phyloP scores from a whole-genome alignment of 345 rosid genomes.

The Cardamine chenopodiifolia region DNA sequence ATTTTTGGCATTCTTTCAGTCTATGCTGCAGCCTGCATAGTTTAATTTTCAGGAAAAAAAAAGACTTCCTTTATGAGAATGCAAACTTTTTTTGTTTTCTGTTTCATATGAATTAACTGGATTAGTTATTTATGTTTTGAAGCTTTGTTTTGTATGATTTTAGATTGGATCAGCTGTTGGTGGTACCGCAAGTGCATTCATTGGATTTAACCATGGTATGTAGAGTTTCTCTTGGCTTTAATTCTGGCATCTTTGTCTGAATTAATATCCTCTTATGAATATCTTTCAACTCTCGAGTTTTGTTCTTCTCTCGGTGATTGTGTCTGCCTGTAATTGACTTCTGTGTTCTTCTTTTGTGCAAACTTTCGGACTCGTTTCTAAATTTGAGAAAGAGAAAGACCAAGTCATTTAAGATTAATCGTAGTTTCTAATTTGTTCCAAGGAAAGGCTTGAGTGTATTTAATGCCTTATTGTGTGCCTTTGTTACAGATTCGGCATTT shows the following conservation, averaged over 20 bases:
- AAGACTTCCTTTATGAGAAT: neutral
- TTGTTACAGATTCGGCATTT: neutral
- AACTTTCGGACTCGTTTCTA: neutral
- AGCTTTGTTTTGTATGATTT: constrained; percentile 2
- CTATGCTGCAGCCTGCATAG: neutral
- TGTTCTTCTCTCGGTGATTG: constrained; percentile 6
- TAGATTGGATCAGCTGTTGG: constrained; percentile 97
- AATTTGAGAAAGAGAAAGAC: neutral
- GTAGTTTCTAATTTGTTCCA: neutral
- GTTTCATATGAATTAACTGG: neutral
- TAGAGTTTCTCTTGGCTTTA: neutral
- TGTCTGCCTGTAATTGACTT: constrained; percentile 5
- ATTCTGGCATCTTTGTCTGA: neutral
- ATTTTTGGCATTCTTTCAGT: neutral
- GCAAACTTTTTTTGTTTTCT: neutral
- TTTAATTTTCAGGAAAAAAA: neutral
- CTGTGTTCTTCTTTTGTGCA: neutral
- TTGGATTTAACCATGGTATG: constrained; percentile 47
- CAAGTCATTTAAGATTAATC: neutral
- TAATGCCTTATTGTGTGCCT: neutral
- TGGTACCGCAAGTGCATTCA: constrained; percentile 55
- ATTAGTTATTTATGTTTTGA: neutral
- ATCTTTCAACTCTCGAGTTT: neutral
- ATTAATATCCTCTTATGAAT: neutral
- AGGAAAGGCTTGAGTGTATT: neutral